Percentiles rank a stretch among this genome's conserved stretches.
These are phyloP conservation scores for Sclerotinia minor DNA, from an alignment of 2,329 filamentous ascomycete species.

Conservation along the genomic window DNA sequence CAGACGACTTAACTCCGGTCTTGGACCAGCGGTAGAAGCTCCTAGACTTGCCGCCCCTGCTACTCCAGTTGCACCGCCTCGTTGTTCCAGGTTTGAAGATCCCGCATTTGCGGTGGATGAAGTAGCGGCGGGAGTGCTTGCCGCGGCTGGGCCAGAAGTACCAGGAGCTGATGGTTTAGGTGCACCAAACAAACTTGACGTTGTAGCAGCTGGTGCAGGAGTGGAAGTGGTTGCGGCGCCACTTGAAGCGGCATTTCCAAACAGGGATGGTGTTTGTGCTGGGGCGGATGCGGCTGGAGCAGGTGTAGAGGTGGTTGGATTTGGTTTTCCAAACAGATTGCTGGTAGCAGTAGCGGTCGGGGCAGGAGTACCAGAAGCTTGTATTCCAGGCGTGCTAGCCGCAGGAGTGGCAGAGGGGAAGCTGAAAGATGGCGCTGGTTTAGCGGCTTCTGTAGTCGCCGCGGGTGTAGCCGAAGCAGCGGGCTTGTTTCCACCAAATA, in stretches of 20 bases:
- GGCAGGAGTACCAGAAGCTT: conserved; percentile 18
- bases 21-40: conserved; percentile 76
- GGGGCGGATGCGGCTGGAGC: conserved; percentile 29
- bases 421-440: conserved; percentile 30
- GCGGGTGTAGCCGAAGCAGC: conserved; percentile 21
- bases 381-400: conserved; percentile 21
- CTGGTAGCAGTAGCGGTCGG: conserved; percentile 22
- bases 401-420: conserved; percentile 30
- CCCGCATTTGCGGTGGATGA: conserved; percentile 36
- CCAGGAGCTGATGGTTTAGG: conserved; percentile 21
- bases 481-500: conserved; percentile 25
- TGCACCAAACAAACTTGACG: conserved; percentile 41
- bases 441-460: conserved; percentile 28
- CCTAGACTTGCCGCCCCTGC: conserved; percentile 48
- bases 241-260: conserved; percentile 36
- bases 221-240: conserved; percentile 26
- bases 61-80: conserved; percentile 2
- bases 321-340: conserved; percentile 24
- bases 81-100: conserved; percentile 35
- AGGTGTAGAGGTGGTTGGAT: conserved; percentile 25
- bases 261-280: conserved; percentile 34
- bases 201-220: conserved; percentile 31
- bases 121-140: conserved; percentile 29
- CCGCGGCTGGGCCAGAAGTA: conserved; percentile 19
- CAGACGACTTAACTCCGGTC: conserved; percentile 81